Conservation (phyloP, 495 filamentous ascomycete species). For the Barbatosphaeria neglecta region DNA sequence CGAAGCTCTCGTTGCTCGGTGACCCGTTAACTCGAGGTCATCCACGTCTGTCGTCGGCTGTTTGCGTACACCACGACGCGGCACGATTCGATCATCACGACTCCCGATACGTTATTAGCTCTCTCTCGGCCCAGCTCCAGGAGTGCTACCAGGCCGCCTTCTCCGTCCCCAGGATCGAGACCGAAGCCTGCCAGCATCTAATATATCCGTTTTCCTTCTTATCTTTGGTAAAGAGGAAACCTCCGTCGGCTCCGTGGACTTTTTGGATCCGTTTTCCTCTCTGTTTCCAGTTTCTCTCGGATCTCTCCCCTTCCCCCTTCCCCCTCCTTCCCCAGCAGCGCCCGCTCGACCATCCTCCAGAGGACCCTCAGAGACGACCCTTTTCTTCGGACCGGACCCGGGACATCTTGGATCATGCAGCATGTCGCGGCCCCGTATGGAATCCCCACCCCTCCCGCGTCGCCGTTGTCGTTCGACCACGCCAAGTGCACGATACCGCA, state of each 20-base stretch:
- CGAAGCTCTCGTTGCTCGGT: constrained; percentile 8
- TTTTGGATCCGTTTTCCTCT: constrained; percentile 8
- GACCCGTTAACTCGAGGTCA: constrained; percentile 27
- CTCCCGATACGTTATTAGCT: neutral
- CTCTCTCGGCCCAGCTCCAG: neutral
- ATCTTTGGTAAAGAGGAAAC: neutral
- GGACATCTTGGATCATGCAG: constrained; percentile 33
- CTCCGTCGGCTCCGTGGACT: neutral
- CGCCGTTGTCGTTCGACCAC: constrained; percentile 32
- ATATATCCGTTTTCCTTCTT: constrained; percentile 1
- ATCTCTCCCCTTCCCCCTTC: constrained; percentile 2
- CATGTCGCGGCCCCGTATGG: constrained; percentile 37
- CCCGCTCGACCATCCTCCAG: constrained; percentile 2
- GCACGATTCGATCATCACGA: neutral
- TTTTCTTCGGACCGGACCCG: constrained; percentile 11
- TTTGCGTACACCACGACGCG: neutral
- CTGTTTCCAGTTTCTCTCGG: constrained; percentile 5
- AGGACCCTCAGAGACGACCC: constrained; percentile 5
- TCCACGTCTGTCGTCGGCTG: constrained; percentile 6
- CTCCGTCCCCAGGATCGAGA: neutral
- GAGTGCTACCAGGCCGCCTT: constrained; percentile 4
- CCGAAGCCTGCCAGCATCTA: constrained; percentile 2
- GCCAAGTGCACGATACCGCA: constrained; percentile 21
- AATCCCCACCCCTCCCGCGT: constrained; percentile 41
- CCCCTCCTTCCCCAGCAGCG: constrained; percentile 5